These are phyloP conservation scores for Boletus rubropictus DNA, from an alignment of 768 basidiomycete species.

Conservation along the genomic window DNA sequence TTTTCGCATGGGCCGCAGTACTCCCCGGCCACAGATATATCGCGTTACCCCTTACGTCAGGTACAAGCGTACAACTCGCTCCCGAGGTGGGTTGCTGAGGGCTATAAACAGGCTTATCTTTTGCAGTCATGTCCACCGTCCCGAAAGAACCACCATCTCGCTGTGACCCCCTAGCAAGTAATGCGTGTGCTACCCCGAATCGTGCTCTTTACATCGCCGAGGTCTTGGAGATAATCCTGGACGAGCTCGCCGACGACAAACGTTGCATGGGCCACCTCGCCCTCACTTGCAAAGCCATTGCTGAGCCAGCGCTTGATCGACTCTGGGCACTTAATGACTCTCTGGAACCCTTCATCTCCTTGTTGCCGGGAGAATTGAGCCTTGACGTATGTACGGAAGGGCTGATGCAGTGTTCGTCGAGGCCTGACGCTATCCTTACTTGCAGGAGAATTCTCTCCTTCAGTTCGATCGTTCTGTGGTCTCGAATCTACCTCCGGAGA, in stretches of 20 bases:
- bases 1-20: neutral
- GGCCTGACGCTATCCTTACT: constrained; percentile 5
- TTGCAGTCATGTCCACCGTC: constrained; percentile 5
- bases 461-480: constrained; percentile 6
- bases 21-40: no score
- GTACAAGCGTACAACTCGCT: neutral
- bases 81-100: no score
- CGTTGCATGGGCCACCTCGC: constrained; percentile 15
- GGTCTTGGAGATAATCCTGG: constrained; percentile 21
- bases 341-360: constrained; percentile 20
- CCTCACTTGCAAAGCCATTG: constrained; percentile 17
- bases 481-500: constrained; percentile 7
- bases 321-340: constrained; percentile 23
- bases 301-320: constrained; percentile 20
- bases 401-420: neutral
- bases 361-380: constrained; percentile 17
- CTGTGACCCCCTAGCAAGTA: neutral
- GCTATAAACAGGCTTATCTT: neutral
- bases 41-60: constrained; percentile 10
- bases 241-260: constrained; percentile 16
- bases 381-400: constrained; percentile 15
- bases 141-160: neutral
- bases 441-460: constrained; percentile 17
- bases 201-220: constrained; percentile 18
- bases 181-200: neutral